Conservation (phyloP, 2,329 filamentous ascomycete species). For the Aspergillus alliaceus region DNA sequence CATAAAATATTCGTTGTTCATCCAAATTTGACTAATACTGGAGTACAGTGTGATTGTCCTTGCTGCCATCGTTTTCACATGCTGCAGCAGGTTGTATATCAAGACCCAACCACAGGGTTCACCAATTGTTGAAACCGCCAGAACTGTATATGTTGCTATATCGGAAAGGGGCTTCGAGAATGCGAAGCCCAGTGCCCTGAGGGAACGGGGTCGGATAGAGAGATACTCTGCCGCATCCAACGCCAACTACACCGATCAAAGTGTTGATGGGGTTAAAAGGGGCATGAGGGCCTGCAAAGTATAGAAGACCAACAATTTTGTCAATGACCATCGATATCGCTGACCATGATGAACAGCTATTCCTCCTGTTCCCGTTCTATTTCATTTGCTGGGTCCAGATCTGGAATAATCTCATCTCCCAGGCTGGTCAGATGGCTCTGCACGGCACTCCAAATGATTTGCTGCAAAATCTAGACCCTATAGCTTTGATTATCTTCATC, state of each 20-base stretch:
- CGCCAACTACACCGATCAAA: slow-evolving; percentile 48
- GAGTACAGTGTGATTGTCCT: slow-evolving; percentile 44
- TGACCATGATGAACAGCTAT: slow-evolving; percentile 40
- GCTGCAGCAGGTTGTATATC: slow-evolving; percentile 22
- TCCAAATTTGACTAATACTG: slow-evolving; percentile 36
- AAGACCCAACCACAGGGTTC: slow-evolving; percentile 52
- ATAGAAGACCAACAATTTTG: not conserved
- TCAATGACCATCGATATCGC: not conserved
- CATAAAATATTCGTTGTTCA: not conserved
- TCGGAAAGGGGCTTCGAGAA: slow-evolving; percentile 19
- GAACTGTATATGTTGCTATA: slow-evolving; percentile 18
- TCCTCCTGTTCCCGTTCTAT: slow-evolving; percentile 63
- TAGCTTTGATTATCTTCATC: slow-evolving; percentile 68
- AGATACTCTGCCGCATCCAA: slow-evolving; percentile 23
- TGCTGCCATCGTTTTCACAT: slow-evolving; percentile 52
- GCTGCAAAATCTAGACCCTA: slow-evolving; percentile 68
- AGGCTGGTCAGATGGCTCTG: slow-evolving; percentile 52
- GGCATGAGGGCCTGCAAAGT: slow-evolving; percentile 61
- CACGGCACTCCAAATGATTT: slow-evolving; percentile 70
- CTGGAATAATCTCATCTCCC: slow-evolving; percentile 25
- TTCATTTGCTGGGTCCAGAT: slow-evolving; percentile 44
- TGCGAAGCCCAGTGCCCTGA: slow-evolving; percentile 14
- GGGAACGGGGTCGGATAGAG: slow-evolving; percentile 14
- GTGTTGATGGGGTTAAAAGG: slow-evolving; percentile 64
- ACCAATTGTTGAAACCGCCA: slow-evolving; percentile 54